phyloP scores from a whole-genome alignment of 805 yeast species.

The Kodamaea kaohsiungensis region DNA sequence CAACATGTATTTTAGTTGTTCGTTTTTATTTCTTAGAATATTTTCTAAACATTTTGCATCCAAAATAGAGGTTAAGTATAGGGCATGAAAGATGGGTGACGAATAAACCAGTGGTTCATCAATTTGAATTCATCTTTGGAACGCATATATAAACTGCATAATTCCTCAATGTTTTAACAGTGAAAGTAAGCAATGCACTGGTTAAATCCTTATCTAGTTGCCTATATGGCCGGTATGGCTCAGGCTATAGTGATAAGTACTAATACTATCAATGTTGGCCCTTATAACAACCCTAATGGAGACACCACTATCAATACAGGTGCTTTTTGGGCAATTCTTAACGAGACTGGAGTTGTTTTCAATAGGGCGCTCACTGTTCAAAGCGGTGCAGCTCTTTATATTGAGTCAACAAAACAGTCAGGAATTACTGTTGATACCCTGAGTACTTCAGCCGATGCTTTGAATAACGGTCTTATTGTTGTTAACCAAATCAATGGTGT shows the following conservation, averaged over 20 bases:
- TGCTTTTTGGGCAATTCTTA: constrained; percentile 18
- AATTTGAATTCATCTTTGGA: no score
- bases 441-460: constrained; percentile 8
- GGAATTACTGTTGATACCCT: constrained; percentile 9
- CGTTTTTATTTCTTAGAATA: no score
- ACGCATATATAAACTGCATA: neutral
- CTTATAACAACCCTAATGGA: neutral
- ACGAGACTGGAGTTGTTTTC: constrained; percentile 12
- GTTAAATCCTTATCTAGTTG: neutral
- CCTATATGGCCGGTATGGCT: neutral
- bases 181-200: neutral
- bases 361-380: constrained; percentile 15
- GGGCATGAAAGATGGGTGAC: no score
- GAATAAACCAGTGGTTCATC: no score
- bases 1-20: no score
- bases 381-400: constrained; percentile 16
- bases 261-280: neutral
- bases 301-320: constrained; percentile 13
- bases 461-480: constrained; percentile 19
- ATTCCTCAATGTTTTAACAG: no score
- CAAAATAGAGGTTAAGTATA: no score
- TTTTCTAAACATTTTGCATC: no score
- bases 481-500: constrained; percentile 15
- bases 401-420: constrained; percentile 10
- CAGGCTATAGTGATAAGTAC: neutral